A percentile compares a stretch with the other conserved stretches of the same genome.
Evolutionary conservation across 2,329 filamentous ascomycete species (phyloP).

Genomic region (Phyllosticta citribraziliensis): DNA sequence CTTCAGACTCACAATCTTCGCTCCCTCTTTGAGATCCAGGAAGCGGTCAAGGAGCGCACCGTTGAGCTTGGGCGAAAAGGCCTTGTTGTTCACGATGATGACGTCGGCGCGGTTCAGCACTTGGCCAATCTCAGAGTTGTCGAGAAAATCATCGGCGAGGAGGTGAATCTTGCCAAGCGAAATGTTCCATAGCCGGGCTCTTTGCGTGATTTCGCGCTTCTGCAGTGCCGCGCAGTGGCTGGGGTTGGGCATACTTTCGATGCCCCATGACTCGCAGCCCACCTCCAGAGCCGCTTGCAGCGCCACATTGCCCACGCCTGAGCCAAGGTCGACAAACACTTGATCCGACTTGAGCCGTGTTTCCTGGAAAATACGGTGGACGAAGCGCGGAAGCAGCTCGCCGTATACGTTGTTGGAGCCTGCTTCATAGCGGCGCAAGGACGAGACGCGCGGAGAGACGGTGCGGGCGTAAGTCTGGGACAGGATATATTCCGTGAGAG

Average conservation of each 20-base stretch:
- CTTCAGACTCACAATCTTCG: constrained; percentile 82
- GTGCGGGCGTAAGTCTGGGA: constrained; percentile 85
- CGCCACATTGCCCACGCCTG: constrained; percentile 91
- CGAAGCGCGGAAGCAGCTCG: constrained; percentile 77
- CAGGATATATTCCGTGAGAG: constrained; percentile 63
- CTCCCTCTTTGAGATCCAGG: constrained; percentile 82
- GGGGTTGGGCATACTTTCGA: constrained; percentile 90
- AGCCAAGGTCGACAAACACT: constrained; percentile 89
- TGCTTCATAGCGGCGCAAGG: constrained; percentile 75
- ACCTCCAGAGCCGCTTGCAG: constrained; percentile 88
- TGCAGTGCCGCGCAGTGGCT: constrained; percentile 74
- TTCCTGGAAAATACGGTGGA: constrained; percentile 70
- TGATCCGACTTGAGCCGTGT: constrained; percentile 70
- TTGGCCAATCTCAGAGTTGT: constrained; percentile 57
- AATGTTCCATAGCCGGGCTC: constrained; percentile 74
- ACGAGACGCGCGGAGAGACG: constrained; percentile 79
- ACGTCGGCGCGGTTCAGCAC: constrained; percentile 80
- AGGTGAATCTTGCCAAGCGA: constrained; percentile 69
- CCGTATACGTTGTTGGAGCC: constrained; percentile 93
- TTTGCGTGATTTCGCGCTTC: constrained; percentile 70
- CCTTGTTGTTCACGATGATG: constrained; percentile 97
- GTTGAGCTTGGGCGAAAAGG: constrained; percentile 82
- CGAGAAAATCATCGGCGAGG: constrained; percentile 74
- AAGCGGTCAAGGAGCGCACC: constrained; percentile 80
- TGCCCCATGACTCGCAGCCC: constrained; percentile 91